These are phyloP conservation scores for Linanthus parryae DNA, from an alignment of 148 eudicot species.

Conservation along the genomic window DNA sequence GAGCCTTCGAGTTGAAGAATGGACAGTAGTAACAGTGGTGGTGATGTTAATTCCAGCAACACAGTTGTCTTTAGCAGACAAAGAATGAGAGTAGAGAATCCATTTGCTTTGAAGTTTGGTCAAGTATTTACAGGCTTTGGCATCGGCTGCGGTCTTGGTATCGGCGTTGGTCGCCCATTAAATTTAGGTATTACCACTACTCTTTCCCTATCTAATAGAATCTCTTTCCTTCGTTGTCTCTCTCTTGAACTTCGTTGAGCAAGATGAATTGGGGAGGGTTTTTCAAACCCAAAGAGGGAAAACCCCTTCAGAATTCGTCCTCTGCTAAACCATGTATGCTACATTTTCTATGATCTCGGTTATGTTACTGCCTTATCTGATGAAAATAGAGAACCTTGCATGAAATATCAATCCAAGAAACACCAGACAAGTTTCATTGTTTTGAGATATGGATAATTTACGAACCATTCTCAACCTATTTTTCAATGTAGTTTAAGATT, in stretches of 20 bases:
- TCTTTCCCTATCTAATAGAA: background rate
- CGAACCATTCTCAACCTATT: too few relatives aligned
- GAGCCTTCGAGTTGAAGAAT: too few relatives aligned
- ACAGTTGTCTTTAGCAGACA: too few relatives aligned
- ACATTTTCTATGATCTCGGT: background rate
- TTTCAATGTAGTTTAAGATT: too few relatives aligned
- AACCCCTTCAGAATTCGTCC: conserved; percentile 7
- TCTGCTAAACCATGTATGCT: conserved; percentile 9
- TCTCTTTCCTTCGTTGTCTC: background rate
- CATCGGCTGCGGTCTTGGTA: conserved; percentile 86
- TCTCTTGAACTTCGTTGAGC: background rate
- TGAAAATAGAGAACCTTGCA: too few relatives aligned
- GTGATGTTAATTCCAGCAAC: too few relatives aligned
- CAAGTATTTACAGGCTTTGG: conserved; percentile 90
- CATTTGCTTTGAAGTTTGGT: conserved; percentile 68
- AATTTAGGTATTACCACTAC: conserved; percentile 49
- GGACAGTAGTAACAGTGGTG: too few relatives aligned
- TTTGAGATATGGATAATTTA: too few relatives aligned
- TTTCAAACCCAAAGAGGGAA: conserved; percentile 24
- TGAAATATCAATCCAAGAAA: too few relatives aligned
- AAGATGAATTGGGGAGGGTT: conserved; percentile 38
- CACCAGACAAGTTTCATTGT: too few relatives aligned
- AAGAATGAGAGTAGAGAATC: conserved; percentile 62
- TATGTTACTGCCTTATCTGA: background rate
- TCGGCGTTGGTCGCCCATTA: conserved; percentile 85